Conservation (phyloP, 139 green algal species). For the Tetradesmus obliquus region DNA sequence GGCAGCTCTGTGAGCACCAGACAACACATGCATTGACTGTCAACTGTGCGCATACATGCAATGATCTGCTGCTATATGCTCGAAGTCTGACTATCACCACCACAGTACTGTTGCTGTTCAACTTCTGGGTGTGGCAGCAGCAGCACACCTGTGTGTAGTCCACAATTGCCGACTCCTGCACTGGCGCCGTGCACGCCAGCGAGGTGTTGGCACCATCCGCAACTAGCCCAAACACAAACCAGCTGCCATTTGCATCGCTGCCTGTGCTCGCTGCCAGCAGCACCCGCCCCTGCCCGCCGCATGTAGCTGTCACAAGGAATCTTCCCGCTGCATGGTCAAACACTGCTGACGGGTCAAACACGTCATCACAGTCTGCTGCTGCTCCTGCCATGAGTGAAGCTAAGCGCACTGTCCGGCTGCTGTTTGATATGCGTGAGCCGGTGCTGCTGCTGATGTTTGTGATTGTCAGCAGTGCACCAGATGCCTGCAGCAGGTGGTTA, state of each 20-base stretch:
- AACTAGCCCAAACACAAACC: slow-evolving; percentile 44
- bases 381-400: slow-evolving; percentile 11
- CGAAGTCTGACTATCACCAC: not conserved
- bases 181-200: slow-evolving; percentile 5
- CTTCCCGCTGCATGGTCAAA: slow-evolving; percentile 19
- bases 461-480: not conserved
- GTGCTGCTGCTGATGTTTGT: slow-evolving; percentile 26
- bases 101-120: not conserved
- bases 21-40: not conserved
- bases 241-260: not conserved
- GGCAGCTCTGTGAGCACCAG: not conserved
- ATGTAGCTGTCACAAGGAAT: slow-evolving; percentile 26
- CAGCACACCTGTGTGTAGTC: slow-evolving; percentile 30
- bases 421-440: not conserved
- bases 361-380: slow-evolving; percentile 17
- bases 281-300: slow-evolving; percentile 29
- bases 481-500: slow-evolving; percentile 7
- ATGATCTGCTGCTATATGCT: not conserved
- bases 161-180: not conserved
- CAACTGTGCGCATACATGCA: too few species aligned
- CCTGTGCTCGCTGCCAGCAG: slow-evolving; percentile 4
- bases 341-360: slow-evolving; percentile 23
- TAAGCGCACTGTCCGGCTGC: not conserved
- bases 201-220: slow-evolving; percentile 13
- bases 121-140: not conserved